Conservation (phyloP, 1,139 yeast species). For the Trichomonascaceae sp. region DNA sequence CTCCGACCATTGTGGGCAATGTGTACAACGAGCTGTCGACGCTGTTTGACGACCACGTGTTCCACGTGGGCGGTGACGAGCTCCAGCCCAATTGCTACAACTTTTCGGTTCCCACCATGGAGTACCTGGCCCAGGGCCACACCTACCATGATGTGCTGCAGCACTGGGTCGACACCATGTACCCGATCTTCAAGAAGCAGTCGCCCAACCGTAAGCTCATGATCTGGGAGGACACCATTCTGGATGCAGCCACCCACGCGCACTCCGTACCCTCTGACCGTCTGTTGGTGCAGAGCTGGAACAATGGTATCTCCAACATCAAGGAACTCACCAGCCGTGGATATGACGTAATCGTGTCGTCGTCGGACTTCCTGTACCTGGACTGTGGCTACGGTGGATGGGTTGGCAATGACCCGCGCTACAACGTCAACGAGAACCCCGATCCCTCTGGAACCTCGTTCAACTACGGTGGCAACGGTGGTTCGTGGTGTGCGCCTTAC, state of each 20-base stretch:
- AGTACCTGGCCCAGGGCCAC: slow-evolving; percentile 26
- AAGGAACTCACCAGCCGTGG: slow-evolving; percentile 28
- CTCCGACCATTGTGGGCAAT: slow-evolving; percentile 27
- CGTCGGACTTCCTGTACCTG: slow-evolving; percentile 29
- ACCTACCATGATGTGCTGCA: slow-evolving; percentile 28
- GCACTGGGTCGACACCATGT: slow-evolving; percentile 30
- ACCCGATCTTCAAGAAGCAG: slow-evolving; percentile 27
- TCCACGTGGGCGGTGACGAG: slow-evolving; percentile 39
- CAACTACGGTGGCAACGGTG: slow-evolving; percentile 28
- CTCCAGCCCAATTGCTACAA: slow-evolving; percentile 30
- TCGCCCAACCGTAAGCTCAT: slow-evolving; percentile 22
- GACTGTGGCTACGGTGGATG: slow-evolving; percentile 39
- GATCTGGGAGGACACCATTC: slow-evolving; percentile 39
- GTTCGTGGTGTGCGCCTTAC: slow-evolving; percentile 41
- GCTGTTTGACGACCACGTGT: slow-evolving; percentile 29
- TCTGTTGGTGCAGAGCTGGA: slow-evolving; percentile 34
- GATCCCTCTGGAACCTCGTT: slow-evolving; percentile 17
- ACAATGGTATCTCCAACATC: slow-evolving; percentile 21
- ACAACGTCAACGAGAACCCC: slow-evolving; percentile 18
- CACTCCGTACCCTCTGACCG: slow-evolving; percentile 21
- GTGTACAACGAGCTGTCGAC: slow-evolving; percentile 30
- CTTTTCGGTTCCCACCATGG: slow-evolving; percentile 21
- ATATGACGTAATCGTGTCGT: slow-evolving; percentile 34
- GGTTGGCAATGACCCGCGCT: slow-evolving; percentile 30
- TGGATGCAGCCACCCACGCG: slow-evolving; percentile 13